phyloP scores from a whole-genome alignment of 768 basidiomycete species.

The Calvatia gigantea region DNA sequence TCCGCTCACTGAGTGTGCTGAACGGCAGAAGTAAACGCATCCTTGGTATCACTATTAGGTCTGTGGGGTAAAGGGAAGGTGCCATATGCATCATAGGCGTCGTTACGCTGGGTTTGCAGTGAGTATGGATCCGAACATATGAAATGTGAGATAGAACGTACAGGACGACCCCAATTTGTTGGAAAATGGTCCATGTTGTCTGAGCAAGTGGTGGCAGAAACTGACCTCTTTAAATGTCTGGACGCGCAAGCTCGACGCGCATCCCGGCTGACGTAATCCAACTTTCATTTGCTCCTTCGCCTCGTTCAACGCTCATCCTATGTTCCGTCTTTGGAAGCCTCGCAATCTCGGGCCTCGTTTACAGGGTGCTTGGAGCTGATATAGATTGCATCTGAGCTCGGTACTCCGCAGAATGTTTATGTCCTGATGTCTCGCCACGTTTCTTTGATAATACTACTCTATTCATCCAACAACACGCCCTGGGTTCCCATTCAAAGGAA shows the following conservation, averaged over 20 bases:
- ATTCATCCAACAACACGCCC: background rate
- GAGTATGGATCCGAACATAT: background rate
- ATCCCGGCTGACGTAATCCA: slow-evolving; percentile 22
- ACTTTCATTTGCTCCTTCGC: background rate
- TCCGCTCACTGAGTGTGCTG: slow-evolving; percentile 75
- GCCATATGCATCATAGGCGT: slow-evolving; percentile 69
- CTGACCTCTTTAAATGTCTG: slow-evolving; percentile 6
- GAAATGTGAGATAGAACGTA: slow-evolving; percentile 35
- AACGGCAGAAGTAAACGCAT: slow-evolving; percentile 61
- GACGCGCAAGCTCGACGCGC: slow-evolving; percentile 29
- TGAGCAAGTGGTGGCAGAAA: slow-evolving; percentile 9
- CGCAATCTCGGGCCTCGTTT: no score
- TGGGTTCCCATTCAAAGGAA: background rate
- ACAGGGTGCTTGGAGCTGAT: background rate
- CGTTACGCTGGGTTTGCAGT: slow-evolving; percentile 53
- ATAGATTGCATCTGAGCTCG: background rate
- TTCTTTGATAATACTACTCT: background rate
- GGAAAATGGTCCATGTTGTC: slow-evolving; percentile 76
- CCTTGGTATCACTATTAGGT: slow-evolving; percentile 43
- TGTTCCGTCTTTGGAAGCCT: slow-evolving; percentile 1
- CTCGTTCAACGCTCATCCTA: background rate
- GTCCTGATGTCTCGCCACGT: background rate
- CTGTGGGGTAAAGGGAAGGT: slow-evolving; percentile 74
- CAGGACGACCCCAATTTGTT: slow-evolving; percentile 79
- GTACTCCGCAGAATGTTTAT: background rate